These are phyloP conservation scores for Candolleomyces efflorescens DNA, from an alignment of 768 basidiomycete species.

Conservation along the genomic window DNA sequence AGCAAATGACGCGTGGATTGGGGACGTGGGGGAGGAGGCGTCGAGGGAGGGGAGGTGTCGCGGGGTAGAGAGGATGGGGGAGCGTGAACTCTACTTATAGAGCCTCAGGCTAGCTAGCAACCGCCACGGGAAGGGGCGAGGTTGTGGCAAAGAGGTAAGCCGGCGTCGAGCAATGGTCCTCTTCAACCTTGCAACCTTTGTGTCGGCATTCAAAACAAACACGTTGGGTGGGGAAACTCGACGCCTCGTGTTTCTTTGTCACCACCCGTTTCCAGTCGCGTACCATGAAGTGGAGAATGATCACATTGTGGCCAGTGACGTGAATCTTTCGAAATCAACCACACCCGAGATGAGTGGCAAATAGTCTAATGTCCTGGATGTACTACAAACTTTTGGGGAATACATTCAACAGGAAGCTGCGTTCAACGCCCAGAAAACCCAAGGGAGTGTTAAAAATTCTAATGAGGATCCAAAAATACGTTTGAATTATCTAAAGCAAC, in stretches of 20 bases:
- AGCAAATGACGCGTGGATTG: background rate
- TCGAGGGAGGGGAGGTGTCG: background rate
- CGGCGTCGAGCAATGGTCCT: background rate
- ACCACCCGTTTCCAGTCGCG: background rate
- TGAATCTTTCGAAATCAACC: too few relatives aligned
- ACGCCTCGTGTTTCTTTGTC: constrained; percentile 7
- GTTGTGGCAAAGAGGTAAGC: background rate
- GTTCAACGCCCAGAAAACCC: too few relatives aligned
- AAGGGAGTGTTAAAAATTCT: too few relatives aligned
- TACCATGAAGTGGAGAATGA: too few relatives aligned
- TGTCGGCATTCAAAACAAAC: constrained; percentile 1
- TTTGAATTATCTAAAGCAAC: too few relatives aligned
- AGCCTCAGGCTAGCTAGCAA: background rate
- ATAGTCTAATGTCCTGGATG: too few relatives aligned
- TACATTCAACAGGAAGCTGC: too few relatives aligned
- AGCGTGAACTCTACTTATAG: background rate
- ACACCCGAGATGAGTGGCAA: too few relatives aligned
- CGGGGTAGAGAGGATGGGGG: background rate
- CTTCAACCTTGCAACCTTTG: background rate
- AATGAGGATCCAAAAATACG: too few relatives aligned
- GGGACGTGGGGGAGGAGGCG: background rate
- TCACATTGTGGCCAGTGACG: too few relatives aligned
- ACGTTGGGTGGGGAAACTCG: background rate
- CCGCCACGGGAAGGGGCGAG: background rate
- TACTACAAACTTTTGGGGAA: too few relatives aligned